These are phyloP conservation scores for Fragilariopsis cylindrus DNA, from an alignment of 108 stramenopile species.

Conservation along the genomic window DNA sequence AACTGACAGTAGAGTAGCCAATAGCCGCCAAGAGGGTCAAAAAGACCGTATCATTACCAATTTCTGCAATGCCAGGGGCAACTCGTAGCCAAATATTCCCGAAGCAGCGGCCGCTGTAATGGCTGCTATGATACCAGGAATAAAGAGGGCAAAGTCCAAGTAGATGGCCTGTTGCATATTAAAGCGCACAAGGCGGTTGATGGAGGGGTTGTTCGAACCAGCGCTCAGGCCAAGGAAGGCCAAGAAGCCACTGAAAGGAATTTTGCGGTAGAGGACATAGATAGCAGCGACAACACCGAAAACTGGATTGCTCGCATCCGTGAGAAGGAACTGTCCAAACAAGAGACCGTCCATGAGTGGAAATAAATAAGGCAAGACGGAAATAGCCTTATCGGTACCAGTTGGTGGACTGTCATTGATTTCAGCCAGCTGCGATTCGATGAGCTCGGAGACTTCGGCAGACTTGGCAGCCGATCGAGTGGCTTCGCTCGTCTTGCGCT, in stretches of 20 bases:
- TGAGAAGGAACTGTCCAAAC: slow-evolving; percentile 61
- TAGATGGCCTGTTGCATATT: slow-evolving; percentile 80
- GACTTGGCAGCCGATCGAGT: too few relatives aligned
- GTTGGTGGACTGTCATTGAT: slow-evolving; percentile 62
- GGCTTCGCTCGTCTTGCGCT: slow-evolving; percentile 9
- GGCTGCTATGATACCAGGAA: slow-evolving; percentile 51
- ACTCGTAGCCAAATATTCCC: slow-evolving; percentile 15
- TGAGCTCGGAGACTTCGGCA: slow-evolving; percentile 24
- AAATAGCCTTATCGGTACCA: slow-evolving; percentile 44
- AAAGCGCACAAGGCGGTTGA: slow-evolving; percentile 63
- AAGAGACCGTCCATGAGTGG: slow-evolving; percentile 65
- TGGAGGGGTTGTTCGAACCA: slow-evolving; percentile 46
- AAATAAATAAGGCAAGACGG: slow-evolving; percentile 60
- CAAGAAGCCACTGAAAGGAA: slow-evolving; percentile 65
- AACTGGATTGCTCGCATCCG: slow-evolving; percentile 53
- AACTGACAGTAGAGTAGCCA: slow-evolving; percentile 47
- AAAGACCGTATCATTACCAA: slow-evolving; percentile 59
- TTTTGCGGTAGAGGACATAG: slow-evolving; percentile 47
- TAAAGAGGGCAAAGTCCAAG: slow-evolving; percentile 72
- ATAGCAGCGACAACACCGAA: slow-evolving; percentile 46
- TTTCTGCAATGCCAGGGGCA: slow-evolving; percentile 37
- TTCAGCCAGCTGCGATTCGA: slow-evolving; percentile 39
- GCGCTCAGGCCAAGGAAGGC: slow-evolving; percentile 63
- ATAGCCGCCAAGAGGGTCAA: slow-evolving; percentile 47
- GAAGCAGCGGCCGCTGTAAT: slow-evolving; percentile 31